Conservation (phyloP, 441 rosid species). For the Biscutella auriculata region DNA sequence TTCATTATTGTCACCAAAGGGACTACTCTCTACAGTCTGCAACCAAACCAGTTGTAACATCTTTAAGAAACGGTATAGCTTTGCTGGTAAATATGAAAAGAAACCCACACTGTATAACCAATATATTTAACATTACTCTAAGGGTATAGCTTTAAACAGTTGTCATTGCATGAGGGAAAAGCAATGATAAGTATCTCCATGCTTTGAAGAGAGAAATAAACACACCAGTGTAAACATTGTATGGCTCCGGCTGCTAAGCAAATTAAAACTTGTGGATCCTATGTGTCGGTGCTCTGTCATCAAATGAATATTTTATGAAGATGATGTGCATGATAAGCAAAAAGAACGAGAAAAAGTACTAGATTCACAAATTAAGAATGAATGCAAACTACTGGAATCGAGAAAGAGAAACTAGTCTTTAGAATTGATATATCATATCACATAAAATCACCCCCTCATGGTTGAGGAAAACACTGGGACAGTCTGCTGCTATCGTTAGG, state of each 20-base stretch:
- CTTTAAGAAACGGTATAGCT: constrained; percentile 6
- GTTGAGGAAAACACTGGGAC: not conserved
- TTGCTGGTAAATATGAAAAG: not conserved
- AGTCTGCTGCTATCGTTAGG: not conserved
- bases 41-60: constrained; percentile 10
- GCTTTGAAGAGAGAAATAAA: not conserved
- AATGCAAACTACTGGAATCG: not conserved
- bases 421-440: constrained; percentile 12
- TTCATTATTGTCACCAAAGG: constrained; percentile 58
- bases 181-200: not conserved
- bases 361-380: not conserved
- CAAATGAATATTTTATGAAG: constrained; percentile 19
- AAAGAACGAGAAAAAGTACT: not conserved
- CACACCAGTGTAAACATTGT: constrained; percentile 91
- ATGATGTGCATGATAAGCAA: constrained; percentile 3
- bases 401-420: constrained; percentile 1
- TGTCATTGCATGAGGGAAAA: not conserved
- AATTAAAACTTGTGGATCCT: constrained; percentile 91
- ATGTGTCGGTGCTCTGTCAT: constrained; percentile 90
- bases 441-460: not conserved
- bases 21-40: constrained; percentile 91
- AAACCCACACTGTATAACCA: not conserved
- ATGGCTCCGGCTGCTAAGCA: constrained; percentile 98
- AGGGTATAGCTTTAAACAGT: not conserved
- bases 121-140: not conserved